phyloP scores from a whole-genome alignment of 1,284 basidiomycete species.

The Ustilago cynodontis region DNA sequence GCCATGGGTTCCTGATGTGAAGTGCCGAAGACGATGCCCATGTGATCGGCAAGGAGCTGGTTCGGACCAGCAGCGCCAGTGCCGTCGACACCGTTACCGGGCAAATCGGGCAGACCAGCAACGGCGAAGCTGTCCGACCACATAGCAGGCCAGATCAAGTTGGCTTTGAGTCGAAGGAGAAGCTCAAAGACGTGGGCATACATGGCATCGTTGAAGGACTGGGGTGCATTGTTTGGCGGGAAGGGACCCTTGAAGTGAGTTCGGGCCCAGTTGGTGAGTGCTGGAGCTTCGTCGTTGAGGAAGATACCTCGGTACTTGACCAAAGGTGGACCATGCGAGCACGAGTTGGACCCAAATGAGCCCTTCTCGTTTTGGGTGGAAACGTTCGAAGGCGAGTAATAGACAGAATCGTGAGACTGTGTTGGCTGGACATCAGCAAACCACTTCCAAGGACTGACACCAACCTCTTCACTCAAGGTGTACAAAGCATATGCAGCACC shows the following conservation, averaged over 20 bases:
- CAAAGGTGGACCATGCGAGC: slow-evolving; percentile 77
- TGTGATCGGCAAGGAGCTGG: slow-evolving; percentile 77
- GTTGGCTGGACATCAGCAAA: slow-evolving; percentile 37
- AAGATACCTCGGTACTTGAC: slow-evolving; percentile 80
- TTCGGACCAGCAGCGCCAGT: slow-evolving; percentile 71
- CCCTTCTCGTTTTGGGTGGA: not conserved
- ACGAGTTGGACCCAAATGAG: slow-evolving; percentile 63
- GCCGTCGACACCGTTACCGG: slow-evolving; percentile 15
- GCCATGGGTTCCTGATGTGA: slow-evolving; percentile 71
- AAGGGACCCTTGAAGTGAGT: slow-evolving; percentile 79
- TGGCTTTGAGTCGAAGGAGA: slow-evolving; percentile 78
- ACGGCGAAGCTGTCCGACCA: slow-evolving; percentile 76
- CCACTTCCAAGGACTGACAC: slow-evolving; percentile 38
- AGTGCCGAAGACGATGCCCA: slow-evolving; percentile 78
- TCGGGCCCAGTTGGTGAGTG: slow-evolving; percentile 74
- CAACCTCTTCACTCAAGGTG: slow-evolving; percentile 36
- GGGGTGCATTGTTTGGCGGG: slow-evolving; percentile 70
- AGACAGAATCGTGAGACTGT: slow-evolving; percentile 14
- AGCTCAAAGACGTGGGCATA: slow-evolving; percentile 76
- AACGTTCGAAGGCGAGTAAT: slow-evolving; percentile 21
- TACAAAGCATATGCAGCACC: slow-evolving; percentile 33
- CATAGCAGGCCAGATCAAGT: slow-evolving; percentile 76
- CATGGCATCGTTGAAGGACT: slow-evolving; percentile 77
- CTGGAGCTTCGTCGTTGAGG: slow-evolving; percentile 78
- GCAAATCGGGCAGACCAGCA: slow-evolving; percentile 73